Evolutionary conservation across 2,329 filamentous ascomycete genomes (phyloP), one percentile per base, ranked within the genome.

Genomic region (Verticillium zaregamsianum): DNA sequence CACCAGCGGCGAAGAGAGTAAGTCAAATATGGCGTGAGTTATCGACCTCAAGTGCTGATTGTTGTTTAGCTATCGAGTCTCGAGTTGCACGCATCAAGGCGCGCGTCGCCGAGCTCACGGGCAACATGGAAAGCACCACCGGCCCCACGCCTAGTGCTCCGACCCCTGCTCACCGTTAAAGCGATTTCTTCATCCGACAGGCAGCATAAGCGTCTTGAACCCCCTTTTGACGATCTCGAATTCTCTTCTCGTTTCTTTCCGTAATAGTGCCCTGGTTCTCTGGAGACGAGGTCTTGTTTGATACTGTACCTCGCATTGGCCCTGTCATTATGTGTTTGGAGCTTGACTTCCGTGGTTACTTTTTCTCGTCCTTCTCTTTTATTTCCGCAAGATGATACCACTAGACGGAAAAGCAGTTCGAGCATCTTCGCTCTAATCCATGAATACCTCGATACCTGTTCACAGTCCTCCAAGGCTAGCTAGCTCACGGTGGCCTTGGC

Each of bases 81-180:
- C 91, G 95, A 67, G 95, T 98, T 63, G 95, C 95, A 57, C 91
- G 95, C 66, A 99, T 99, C 84, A 98, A 97, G 79, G 95, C 95
- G 63, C 90, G 95, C 65, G 95, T 99, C 62, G 95, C 95, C 59
- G 93, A 97, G 75, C 79, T 99, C 69, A 99, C 95, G 2, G 90
- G 90, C 69, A 91, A 91, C 75, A 91, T 91, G 85, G 90, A 94
- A 70, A 80, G 77, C 54, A 74, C 74, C 37, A 71, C 69, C 49
- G 73, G 71, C 7, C 79, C 82, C 31, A 73, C 69, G 62, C 70
- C 67, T 58, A 69, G 70, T 37, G 70, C 20, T 52, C 45, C 45
- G n/a, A 28, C 20, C 45, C 20, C n/a, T 20, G 45, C 20, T 8
- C 20, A n/a, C 8, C 45, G 45, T 20, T 52, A 9, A 52, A 52